Conservation (phyloP, 345 rosid species). For the Camelina sativa region DNA sequence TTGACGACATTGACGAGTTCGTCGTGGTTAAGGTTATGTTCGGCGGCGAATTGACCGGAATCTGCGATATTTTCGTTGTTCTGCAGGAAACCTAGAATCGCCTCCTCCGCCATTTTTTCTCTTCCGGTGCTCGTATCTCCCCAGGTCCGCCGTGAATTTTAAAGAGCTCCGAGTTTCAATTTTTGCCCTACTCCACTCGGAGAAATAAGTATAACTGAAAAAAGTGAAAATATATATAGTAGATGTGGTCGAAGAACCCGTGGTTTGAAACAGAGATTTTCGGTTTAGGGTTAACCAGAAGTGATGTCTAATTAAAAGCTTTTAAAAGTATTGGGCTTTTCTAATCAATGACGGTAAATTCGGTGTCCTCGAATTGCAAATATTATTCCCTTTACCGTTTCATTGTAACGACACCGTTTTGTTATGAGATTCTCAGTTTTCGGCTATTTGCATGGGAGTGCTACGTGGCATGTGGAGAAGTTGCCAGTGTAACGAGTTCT, state of each 20-base stretch:
- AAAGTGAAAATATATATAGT: too few relatives aligned
- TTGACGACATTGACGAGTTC: conserved; percentile 75
- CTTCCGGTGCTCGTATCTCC: background rate
- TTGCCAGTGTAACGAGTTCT: conserved; percentile 35
- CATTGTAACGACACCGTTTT: background rate
- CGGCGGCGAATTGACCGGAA: conserved; percentile 69
- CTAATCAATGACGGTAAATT: background rate
- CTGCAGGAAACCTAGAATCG: conserved; percentile 61
- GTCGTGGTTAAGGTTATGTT: conserved; percentile 60
- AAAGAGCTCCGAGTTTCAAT: conserved; percentile 15
- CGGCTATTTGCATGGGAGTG: conserved; percentile 43
- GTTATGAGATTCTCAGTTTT: background rate
- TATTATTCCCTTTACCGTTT: background rate
- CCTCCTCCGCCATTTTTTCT: conserved; percentile 69
- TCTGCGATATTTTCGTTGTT: conserved; percentile 59
- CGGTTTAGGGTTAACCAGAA: background rate
- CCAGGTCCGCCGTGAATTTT: background rate
- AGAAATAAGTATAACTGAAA: background rate
- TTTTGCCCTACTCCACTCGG: conserved; percentile 2
- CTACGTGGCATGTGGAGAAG: conserved; percentile 32
- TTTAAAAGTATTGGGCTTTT: background rate
- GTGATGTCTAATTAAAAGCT: background rate
- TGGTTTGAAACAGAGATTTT: background rate
- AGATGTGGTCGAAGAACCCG: too few relatives aligned
- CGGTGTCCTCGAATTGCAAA: background rate